Evolutionary conservation across 306 rosid genomes (phyloP), one percentile per base, ranked within the genome.

Genomic region (Acacia melanoxylon): DNA sequence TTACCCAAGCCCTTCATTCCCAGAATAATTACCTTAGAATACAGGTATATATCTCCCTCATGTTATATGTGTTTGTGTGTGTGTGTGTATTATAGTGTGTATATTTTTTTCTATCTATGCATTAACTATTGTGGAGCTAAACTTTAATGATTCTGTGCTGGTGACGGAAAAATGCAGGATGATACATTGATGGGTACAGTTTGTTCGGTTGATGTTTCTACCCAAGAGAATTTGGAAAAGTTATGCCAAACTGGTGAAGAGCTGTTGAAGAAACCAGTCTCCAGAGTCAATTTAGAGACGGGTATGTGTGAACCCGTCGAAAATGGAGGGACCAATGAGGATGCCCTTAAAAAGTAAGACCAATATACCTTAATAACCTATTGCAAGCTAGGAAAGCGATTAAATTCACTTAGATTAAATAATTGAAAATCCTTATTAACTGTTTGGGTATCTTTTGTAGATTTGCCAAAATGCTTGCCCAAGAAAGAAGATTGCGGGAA

Each of bases 391-490:
- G 9, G 1, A 13, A 22, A 46, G 12, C 14, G 19, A 68, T 68
- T 20, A 8, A 19, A 68, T 10, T 49, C 41, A 1, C 27, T 15
- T 16, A 10, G 6, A 9, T 24, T 24, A 12, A 59, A 59, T 22
- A 24, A 59, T 59, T 59, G 33, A 8, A 24, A 24, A 10, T 59
- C 33, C 4, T 10, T 11, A 10, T 24, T 24, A 24, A 59, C 77
- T 6, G 56, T 71, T 61, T 0, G 31, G 13, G 58, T 73, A 5
- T 63, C 68, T 46, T 4, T 12, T 74, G 62, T 78, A 91, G 93
- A 86, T 83, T 89, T 69, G 94, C 97, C 25, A 84, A 84, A 79
- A 62, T 84, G 15, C 88, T 93, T 16, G 88, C 94, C 6, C 87
- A 88, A 74, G 97, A 93, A 78, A 89, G 87, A 69, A 81, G 81